Evolutionary conservation across 2,329 filamentous ascomycete genomes (phyloP).

Genomic region (Cladorrhinum sp.): DNA sequence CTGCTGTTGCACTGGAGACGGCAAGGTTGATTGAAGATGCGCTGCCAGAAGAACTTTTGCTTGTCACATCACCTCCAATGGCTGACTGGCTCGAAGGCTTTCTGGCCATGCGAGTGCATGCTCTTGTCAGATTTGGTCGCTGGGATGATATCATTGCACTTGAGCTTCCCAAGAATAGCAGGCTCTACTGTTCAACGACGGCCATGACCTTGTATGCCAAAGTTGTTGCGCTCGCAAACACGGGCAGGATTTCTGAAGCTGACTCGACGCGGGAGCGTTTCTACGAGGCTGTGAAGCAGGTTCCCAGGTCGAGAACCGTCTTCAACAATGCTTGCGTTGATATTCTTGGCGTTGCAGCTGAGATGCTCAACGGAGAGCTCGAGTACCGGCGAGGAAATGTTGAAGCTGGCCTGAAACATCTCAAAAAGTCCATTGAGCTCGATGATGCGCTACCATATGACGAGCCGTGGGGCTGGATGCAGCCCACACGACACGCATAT

Average conservation of each 20-base stretch:
- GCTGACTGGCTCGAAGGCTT: conserved; percentile 77
- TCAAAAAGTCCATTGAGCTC: conserved; percentile 55
- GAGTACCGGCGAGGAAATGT: conserved; percentile 63
- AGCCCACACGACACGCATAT: conserved; percentile 67
- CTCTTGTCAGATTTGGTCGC: conserved; percentile 67
- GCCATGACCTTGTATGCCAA: conserved; percentile 67
- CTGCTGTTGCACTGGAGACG: conserved; percentile 58
- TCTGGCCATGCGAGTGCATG: conserved; percentile 64
- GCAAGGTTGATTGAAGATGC: conserved; percentile 57
- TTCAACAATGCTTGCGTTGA: conserved; percentile 66
- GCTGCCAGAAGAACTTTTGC: conserved; percentile 61
- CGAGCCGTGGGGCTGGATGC: conserved; percentile 80
- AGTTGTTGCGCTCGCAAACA: conserved; percentile 63
- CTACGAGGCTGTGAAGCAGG: conserved; percentile 44
- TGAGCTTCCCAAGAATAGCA: conserved; percentile 52
- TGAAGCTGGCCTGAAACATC: conserved; percentile 55
- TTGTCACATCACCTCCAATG: conserved; percentile 67
- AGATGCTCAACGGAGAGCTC: conserved; percentile 72
- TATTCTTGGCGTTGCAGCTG: conserved; percentile 60
- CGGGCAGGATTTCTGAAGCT: conserved; percentile 53
- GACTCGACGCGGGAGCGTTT: conserved; percentile 51
- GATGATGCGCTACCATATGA: conserved; percentile 67
- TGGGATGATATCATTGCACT: conserved; percentile 66
- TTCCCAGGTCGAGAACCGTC: conserved; percentile 59
- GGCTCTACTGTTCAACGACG: conserved; percentile 66